Evolutionary conservation across 2,329 filamentous ascomycete species (phyloP).

Genomic region (Juglanconis oblonga): DNA sequence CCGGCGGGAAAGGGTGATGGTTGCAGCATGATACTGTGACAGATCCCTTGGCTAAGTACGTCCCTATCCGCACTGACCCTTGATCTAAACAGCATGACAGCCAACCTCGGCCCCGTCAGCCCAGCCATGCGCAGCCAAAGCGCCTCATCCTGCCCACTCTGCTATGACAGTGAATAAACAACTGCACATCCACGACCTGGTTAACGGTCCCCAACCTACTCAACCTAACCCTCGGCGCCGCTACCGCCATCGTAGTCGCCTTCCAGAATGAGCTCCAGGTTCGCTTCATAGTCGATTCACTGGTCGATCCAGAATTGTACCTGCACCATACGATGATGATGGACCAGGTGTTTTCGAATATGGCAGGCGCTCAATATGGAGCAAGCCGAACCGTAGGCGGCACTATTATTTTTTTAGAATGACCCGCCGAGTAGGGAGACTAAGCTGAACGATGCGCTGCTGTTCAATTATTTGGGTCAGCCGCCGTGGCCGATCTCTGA

Average conservation of each 20-base stretch:
- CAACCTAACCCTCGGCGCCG: slow-evolving; percentile 23
- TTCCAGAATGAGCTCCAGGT: slow-evolving; percentile 32
- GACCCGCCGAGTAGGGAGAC: slow-evolving; percentile 23
- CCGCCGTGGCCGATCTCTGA: not conserved
- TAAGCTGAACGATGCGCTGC: not conserved
- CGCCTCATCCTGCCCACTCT: slow-evolving; percentile 8
- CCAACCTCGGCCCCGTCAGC: not conserved
- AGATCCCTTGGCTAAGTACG: slow-evolving; percentile 7
- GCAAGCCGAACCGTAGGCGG: slow-evolving; percentile 21
- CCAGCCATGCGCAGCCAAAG: not conserved
- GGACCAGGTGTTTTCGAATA: slow-evolving; percentile 24
- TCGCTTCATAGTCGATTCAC: slow-evolving; percentile 23
- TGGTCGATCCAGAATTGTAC: slow-evolving; percentile 32
- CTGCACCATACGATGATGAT: slow-evolving; percentile 32
- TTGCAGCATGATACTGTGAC: not conserved
- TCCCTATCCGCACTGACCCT: not conserved
- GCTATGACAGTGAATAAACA: slow-evolving; percentile 18
- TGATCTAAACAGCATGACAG: slow-evolving; percentile 1
- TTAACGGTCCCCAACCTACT: slow-evolving; percentile 23
- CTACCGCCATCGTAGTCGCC: slow-evolving; percentile 16
- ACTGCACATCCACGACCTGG: slow-evolving; percentile 23
- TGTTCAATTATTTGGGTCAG: not conserved
- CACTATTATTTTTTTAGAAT: slow-evolving; percentile 21
- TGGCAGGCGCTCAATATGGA: slow-evolving; percentile 24
- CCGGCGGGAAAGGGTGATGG: slow-evolving; percentile 9